Base-by-base conservation (phyloP, 306 rosid genomes). In the Chamaecrista fasciculata region DNA sequence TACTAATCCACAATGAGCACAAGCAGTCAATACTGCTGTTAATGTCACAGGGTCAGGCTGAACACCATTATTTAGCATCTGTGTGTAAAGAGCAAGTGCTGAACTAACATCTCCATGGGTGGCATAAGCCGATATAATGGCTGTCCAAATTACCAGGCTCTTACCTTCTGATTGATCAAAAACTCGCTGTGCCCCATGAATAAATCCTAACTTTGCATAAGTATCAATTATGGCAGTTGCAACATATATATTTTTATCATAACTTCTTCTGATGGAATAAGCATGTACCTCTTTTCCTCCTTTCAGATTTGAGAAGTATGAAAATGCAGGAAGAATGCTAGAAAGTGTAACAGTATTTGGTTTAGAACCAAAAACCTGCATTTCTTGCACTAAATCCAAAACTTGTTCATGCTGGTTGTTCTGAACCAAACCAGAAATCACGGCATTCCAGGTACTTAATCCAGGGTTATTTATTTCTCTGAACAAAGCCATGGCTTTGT, bases 71-170 rank as follows among this genome's bases (percentile, higher is more conserved):
- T 29, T 71, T 53, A 87, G 63, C 95, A 94, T 94, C 76, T 82
- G 79, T 65, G 78, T 20, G 72, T 79, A 91, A 37, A 82, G 86
- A 63, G 39, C 16, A 67, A 91, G 89, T 28, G 97, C 79, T 44
- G 33, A 40, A 42, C 73, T 42, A 66, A 91, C 86, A 72, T 89
- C 87, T 57, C 99, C 95, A 70, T 91, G 88, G 14, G 86, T 68
- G 44, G 95, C 91, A 71, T 91, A 81, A 20, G 92, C 96, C 7
- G 97, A 85, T 79, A 94, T 94, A 70, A 88, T 84, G 16, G 97
- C 74, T 0, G 92, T 94, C 97, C 92, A 88, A 78, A 81, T 78
- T 52, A 94, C 59, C 76, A 90, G 72, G 71, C 88, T 82, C 78
- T 81, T 82, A 36, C 80, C 46, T 49, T 51, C 76, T 4, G 84